Evolutionary conservation across 345 rosid species (phyloP).

Genomic region (Gossypium bickii): DNA sequence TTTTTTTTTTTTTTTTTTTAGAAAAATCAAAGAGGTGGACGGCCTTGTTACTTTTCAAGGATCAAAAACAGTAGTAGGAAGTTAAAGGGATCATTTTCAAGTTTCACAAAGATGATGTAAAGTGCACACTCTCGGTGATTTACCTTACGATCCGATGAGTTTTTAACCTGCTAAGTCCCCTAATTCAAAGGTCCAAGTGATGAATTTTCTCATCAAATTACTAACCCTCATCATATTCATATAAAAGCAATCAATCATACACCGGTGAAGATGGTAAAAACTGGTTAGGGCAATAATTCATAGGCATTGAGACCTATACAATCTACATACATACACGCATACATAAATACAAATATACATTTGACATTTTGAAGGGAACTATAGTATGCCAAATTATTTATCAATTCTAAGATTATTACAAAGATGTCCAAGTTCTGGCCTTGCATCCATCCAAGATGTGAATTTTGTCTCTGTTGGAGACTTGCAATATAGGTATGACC

Average conservation of each 20-base stretch:
- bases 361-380: conserved; percentile 11
- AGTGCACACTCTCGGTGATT: neutral
- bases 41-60: too few relatives aligned
- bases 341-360: conserved; percentile 25
- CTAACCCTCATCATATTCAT: neutral
- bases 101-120: too few relatives aligned
- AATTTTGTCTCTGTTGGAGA: conserved; percentile 54
- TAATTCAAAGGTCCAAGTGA: neutral
- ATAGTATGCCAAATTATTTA: conserved; percentile 29
- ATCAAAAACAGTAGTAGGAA: too few relatives aligned
- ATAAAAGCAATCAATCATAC: neutral
- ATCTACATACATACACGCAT: conserved; percentile 13
- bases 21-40: too few relatives aligned
- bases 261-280: neutral
- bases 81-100: too few relatives aligned
- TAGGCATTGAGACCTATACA: conserved; percentile 33
- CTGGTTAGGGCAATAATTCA: neutral
- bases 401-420: conserved; percentile 83
- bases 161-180: neutral
- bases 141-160: neutral
- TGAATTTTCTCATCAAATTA: neutral
- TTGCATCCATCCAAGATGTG: conserved; percentile 72
- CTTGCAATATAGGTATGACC: conserved; percentile 76
- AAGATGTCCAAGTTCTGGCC: conserved; percentile 95
- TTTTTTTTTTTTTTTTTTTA: too few relatives aligned